Evolutionary conservation across 257 asterid species (phyloP).

Genomic region (Forsythia viridissima): DNA sequence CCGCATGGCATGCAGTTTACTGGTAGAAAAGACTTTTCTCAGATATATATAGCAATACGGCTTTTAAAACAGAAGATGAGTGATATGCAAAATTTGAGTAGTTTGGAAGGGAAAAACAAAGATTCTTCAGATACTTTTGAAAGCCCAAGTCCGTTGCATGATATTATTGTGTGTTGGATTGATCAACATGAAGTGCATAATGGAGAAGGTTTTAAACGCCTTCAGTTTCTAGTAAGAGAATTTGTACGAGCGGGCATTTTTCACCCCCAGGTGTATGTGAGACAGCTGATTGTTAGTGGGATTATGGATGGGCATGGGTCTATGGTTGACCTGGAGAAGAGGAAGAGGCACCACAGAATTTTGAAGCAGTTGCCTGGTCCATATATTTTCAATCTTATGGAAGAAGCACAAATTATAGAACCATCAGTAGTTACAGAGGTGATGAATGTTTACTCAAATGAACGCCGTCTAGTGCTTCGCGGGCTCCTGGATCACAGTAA

Average conservation of each 20-base stretch:
- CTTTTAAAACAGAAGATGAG: conserved; percentile 80
- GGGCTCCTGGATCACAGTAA: conserved; percentile 54
- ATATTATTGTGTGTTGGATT: conserved; percentile 89
- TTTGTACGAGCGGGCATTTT: conserved; percentile 77
- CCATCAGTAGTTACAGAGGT: conserved; percentile 55
- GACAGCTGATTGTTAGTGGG: conserved; percentile 95
- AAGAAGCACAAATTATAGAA: conserved; percentile 66
- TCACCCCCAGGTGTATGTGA: conserved; percentile 84
- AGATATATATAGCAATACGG: conserved; percentile 72
- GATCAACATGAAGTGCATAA: conserved; percentile 96
- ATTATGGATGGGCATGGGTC: conserved; percentile 74
- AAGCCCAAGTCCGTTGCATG: conserved; percentile 91
- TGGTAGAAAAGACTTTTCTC: conserved; percentile 84
- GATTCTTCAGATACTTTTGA: conserved; percentile 51
- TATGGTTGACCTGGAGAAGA: conserved; percentile 53
- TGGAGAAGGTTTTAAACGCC: conserved; percentile 72
- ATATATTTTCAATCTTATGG: conserved; percentile 60
- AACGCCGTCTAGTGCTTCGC: conserved; percentile 75
- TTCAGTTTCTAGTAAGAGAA: conserved; percentile 79
- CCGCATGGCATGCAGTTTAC: conserved; percentile 77
- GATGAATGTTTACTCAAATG: conserved; percentile 66
- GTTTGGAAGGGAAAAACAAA: conserved; percentile 40
- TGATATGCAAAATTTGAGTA: conserved; percentile 42
- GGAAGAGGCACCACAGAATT: conserved; percentile 79
- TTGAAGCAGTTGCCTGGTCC: conserved; percentile 85